A percentile compares a stretch with the other conserved stretches of the same genome.
These are phyloP conservation scores for Aspergillus sp. DNA, from an alignment of 2,329 filamentous ascomycete species.

Conservation along the genomic window DNA sequence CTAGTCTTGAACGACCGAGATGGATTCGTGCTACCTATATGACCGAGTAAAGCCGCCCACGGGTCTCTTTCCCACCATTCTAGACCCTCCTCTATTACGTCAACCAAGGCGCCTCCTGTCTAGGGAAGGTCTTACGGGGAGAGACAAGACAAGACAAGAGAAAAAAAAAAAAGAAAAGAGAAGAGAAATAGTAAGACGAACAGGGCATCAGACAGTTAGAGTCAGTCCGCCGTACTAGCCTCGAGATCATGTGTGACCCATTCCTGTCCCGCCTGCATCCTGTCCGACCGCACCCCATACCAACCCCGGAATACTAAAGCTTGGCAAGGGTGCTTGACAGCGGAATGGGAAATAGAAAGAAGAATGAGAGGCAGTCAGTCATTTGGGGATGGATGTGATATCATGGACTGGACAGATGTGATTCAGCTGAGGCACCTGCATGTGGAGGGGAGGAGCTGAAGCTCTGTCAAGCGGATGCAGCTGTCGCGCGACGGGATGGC, in stretches of 20 bases:
- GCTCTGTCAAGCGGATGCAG: background rate
- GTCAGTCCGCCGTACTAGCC: background rate
- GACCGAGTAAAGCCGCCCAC: background rate
- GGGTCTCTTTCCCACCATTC: background rate
- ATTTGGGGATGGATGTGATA: background rate
- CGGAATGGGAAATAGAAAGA: background rate
- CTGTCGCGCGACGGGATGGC: too few relatives aligned
- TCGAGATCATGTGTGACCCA: background rate
- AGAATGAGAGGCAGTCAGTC: background rate
- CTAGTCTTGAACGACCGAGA: too few relatives aligned
- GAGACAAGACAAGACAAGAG: background rate
- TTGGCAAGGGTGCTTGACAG: conserved; percentile 2
- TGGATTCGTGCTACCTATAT: background rate
- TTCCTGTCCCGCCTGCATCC: conserved; percentile 1
- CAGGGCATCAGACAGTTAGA: background rate
- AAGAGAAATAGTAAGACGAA: background rate
- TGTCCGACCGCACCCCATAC: conserved; percentile 4
- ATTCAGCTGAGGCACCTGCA: background rate
- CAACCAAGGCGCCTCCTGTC: too few relatives aligned
- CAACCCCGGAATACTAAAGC: conserved; percentile 10
- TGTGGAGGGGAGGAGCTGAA: background rate
- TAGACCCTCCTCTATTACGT: background rate
- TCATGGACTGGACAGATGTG: background rate
- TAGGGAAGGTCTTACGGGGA: background rate
- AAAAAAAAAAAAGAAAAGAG: background rate